Conservation (phyloP, 75 land plant species). For the Picea glauca region DNA sequence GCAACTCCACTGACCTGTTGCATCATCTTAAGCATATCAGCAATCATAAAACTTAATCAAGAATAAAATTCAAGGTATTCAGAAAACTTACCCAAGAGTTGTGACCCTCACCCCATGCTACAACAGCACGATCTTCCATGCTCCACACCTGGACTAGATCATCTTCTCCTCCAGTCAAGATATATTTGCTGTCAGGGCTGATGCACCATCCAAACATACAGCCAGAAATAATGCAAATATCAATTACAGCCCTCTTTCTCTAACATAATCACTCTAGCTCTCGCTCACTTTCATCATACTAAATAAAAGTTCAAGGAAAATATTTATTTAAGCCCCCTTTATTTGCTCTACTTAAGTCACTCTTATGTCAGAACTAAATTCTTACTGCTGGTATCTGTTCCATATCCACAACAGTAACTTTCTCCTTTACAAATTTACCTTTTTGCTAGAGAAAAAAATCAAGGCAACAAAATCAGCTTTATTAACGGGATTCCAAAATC, state of each 20-base stretch:
- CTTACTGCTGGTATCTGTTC: too few species aligned
- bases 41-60: background rate
- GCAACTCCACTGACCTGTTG: slow-evolving; percentile 97
- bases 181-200: slow-evolving; percentile 90
- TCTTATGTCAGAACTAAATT: too few species aligned
- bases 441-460: too few species aligned
- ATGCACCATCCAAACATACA: slow-evolving; percentile 11
- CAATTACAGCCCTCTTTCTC: too few species aligned
- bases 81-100: slow-evolving; percentile 81
- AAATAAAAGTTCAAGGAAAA: background rate
- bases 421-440: too few species aligned
- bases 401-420: too few species aligned
- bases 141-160: slow-evolving; percentile 99
- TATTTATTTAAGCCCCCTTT: background rate
- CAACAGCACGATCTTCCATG: slow-evolving; percentile 92
- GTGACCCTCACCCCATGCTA: slow-evolving; percentile 99
- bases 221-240: slow-evolving; percentile 5
- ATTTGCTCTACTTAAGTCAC: background rate
- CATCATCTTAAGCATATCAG: slow-evolving; percentile 3
- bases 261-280: too few species aligned
- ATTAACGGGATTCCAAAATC: too few species aligned
- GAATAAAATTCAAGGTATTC: background rate
- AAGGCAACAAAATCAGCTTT: too few species aligned
- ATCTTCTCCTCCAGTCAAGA: slow-evolving; percentile 98
- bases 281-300: background rate